Conservation (phyloP, 2,329 filamentous ascomycete species). For the Pseudogymnoascus sp. region DNA sequence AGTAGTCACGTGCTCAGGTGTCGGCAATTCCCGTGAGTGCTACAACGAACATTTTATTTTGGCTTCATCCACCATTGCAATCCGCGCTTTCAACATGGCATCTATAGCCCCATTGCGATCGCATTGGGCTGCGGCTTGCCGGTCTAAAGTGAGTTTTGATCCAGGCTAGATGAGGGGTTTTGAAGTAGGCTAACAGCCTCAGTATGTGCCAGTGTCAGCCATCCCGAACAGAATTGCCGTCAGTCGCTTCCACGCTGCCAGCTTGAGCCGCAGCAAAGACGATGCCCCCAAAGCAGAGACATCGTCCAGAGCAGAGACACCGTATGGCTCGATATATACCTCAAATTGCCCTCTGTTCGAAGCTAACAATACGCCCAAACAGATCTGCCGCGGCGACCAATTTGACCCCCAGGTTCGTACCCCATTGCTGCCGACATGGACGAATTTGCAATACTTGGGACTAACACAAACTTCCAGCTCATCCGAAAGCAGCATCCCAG, state of each 20-base stretch:
- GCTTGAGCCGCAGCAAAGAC: not conserved
- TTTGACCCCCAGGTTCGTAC: not conserved
- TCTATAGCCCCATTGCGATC: slow-evolving; percentile 9
- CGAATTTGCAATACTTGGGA: not conserved
- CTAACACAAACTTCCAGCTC: slow-evolving; percentile 1
- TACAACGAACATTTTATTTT: slow-evolving; percentile 9
- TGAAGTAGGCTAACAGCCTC: not conserved
- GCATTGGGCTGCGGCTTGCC: not conserved
- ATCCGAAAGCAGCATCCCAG: not conserved
- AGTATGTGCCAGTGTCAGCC: slow-evolving; percentile 4
- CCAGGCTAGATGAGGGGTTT: not conserved
- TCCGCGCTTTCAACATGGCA: slow-evolving; percentile 5
- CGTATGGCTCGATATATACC: not conserved
- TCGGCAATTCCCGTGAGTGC: not conserved
- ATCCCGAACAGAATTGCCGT: slow-evolving; percentile 55
- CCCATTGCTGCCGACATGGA: not conserved
- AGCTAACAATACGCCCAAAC: not conserved
- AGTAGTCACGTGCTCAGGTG: not conserved
- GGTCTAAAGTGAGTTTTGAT: not conserved
- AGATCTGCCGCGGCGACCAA: not conserved
- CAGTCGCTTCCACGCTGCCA: slow-evolving; percentile 9
- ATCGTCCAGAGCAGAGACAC: slow-evolving; percentile 1
- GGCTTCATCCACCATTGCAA: not conserved
- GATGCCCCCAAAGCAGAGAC: not conserved
- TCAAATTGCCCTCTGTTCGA: not conserved